Percentiles rank a stretch among this genome's conserved stretches.
phyloP scores from a whole-genome alignment of 139 green algal species.

The Axilococcus clingmanii region DNA sequence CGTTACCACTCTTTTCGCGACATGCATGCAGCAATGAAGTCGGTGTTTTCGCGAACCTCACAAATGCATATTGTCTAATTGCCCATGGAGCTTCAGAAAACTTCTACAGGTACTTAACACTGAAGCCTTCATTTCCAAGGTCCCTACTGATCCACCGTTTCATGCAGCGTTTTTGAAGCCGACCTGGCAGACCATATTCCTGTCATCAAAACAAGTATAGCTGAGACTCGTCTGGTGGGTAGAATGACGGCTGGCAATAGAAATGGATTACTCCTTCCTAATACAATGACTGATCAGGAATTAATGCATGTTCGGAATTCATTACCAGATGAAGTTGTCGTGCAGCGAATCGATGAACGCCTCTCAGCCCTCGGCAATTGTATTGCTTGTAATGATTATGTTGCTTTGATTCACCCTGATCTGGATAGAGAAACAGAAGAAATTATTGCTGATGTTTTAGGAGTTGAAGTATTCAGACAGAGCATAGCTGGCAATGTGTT shows the following conservation, averaged over 20 bases:
- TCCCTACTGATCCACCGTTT: neutral
- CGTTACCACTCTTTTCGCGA: neutral
- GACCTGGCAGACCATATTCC: conserved; percentile 96
- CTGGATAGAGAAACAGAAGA: conserved; percentile 94
- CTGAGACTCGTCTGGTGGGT: conserved; percentile 90
- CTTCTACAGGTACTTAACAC: conserved; percentile 77
- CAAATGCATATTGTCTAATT: conserved; percentile 88
- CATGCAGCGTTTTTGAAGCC: conserved; percentile 85
- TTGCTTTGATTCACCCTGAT: conserved; percentile 95
- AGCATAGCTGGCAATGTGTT: conserved; percentile 89
- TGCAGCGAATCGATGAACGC: conserved; percentile 93
- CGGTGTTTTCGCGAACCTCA: conserved; percentile 94
- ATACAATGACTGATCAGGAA: conserved; percentile 93
- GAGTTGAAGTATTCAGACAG: conserved; percentile 98
- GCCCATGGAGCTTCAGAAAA: conserved; percentile 89
- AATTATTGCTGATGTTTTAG: conserved; percentile 89
- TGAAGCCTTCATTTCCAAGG: neutral
- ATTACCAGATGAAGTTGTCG: conserved; percentile 94
- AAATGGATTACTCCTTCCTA: conserved; percentile 94
- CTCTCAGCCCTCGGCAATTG: conserved; percentile 96
- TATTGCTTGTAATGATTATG: conserved; percentile 98
- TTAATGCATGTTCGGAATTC: conserved; percentile 94
- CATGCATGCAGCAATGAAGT: conserved; percentile 72
- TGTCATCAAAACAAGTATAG: conserved; percentile 86
- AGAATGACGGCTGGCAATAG: conserved; percentile 90